phyloP scores from a whole-genome alignment of 2,329 filamentous ascomycete genomes.

The Ophiosphaerella korrae region DNA sequence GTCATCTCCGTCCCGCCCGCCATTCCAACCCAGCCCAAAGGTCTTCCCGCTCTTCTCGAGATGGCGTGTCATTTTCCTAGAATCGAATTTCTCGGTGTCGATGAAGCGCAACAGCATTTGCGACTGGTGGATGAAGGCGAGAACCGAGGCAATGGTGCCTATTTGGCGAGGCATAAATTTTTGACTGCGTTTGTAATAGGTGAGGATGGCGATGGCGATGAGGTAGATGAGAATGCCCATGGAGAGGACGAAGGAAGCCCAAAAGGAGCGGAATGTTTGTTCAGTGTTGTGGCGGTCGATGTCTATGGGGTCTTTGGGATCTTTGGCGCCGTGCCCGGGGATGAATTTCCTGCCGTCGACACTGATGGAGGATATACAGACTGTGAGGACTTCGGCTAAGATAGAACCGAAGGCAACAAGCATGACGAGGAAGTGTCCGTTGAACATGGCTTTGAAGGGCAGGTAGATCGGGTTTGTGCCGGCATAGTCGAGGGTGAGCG shows the following conservation, averaged over 20 bases:
- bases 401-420: conserved; percentile 73
- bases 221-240: conserved; percentile 71
- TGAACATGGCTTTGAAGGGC: conserved; percentile 65
- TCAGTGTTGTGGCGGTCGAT: conserved; percentile 42
- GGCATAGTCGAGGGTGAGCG: conserved; percentile 74
- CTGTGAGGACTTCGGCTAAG: conserved; percentile 73
- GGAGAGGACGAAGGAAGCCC: conserved; percentile 66
- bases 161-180: conserved; percentile 79
- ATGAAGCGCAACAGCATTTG: conserved; percentile 81
- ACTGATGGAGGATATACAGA: conserved; percentile 69
- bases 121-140: conserved; percentile 79
- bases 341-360: conserved; percentile 68
- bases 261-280: conserved; percentile 64
- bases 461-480: conserved; percentile 72
- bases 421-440: conserved; percentile 68
- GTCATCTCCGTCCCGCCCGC: conserved; percentile 71
- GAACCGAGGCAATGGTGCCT: conserved; percentile 75
- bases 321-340: conserved; percentile 29
- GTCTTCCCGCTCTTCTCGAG: conserved; percentile 66
- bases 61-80: conserved; percentile 64
- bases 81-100: conserved; percentile 67
- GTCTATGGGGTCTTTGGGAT: conserved; percentile 15
- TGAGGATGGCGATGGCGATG: conserved; percentile 61
- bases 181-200: conserved; percentile 66
- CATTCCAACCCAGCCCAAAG: conserved; percentile 80